These are phyloP conservation scores for Schizochytrium sp. DNA, from an alignment of 108 stramenopile species.

Conservation along the genomic window DNA sequence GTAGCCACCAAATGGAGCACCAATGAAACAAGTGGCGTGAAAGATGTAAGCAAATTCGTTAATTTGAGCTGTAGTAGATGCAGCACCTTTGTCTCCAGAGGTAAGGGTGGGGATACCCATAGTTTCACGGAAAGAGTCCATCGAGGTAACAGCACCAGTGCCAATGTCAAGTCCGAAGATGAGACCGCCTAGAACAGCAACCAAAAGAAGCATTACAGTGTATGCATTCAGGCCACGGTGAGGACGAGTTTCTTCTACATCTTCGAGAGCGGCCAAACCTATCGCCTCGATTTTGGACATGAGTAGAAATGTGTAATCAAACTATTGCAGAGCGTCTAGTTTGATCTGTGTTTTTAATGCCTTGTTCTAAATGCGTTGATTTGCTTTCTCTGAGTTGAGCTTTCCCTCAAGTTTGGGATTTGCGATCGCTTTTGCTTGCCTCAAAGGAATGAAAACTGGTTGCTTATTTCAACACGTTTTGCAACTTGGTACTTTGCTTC, in stretches of 20 bases:
- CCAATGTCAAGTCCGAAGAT: slow-evolving; percentile 55
- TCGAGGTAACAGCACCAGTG: slow-evolving; percentile 9
- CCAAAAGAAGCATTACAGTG: slow-evolving; percentile 43
- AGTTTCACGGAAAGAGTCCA: not conserved
- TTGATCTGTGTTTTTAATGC: too few relatives aligned
- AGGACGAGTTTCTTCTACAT: not conserved
- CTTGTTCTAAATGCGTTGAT: too few relatives aligned
- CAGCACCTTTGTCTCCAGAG: not conserved
- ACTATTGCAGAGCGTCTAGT: too few relatives aligned
- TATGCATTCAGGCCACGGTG: slow-evolving; percentile 15
- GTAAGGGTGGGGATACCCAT: slow-evolving; percentile 52
- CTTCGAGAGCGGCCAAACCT: not conserved
- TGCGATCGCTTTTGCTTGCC: too few relatives aligned
- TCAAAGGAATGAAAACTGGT: too few relatives aligned
- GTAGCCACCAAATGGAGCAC: too few relatives aligned
- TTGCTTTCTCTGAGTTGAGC: too few relatives aligned
- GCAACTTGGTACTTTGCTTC: too few relatives aligned
- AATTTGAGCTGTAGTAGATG: slow-evolving; percentile 3
- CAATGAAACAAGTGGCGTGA: not conserved
- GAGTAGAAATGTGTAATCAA: too few relatives aligned
- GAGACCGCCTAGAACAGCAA: slow-evolving; percentile 31
- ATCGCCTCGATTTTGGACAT: too few relatives aligned
- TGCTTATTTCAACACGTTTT: too few relatives aligned
- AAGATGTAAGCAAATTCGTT: not conserved
- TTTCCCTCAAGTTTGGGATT: too few relatives aligned